Percentiles rank a stretch among this genome's conserved stretches.
Evolutionary conservation across 192 early-diverging fungal genomes (phyloP).

Genomic region (Chytriomyces sp.): DNA sequence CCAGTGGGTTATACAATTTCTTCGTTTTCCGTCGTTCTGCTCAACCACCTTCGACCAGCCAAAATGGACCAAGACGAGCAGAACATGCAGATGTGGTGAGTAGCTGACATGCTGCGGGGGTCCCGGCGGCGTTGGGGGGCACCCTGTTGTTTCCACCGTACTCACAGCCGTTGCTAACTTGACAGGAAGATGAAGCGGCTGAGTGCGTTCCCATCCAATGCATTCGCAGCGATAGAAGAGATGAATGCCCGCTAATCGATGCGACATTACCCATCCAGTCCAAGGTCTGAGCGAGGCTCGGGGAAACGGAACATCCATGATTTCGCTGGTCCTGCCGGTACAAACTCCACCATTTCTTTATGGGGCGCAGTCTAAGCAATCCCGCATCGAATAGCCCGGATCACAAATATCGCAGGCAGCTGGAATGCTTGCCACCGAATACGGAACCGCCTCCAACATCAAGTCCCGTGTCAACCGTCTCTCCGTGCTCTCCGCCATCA

Average conservation of each 20-base stretch:
- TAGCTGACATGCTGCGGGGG: background rate
- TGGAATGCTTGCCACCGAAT: constrained; percentile 97
- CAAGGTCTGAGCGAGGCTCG: constrained; percentile 91
- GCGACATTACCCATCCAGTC: constrained; percentile 40
- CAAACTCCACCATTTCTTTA: background rate
- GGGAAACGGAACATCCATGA: constrained; percentile 99
- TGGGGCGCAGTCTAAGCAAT: background rate
- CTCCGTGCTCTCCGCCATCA: constrained; percentile 96
- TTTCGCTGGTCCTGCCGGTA: constrained; percentile 92
- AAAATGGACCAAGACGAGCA: no score
- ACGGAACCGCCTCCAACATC: constrained; percentile 99
- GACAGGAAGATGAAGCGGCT: constrained; percentile 33
- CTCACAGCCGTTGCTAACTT: no score
- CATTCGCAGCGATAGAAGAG: no score
- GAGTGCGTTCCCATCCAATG: no score
- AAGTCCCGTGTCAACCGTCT: constrained; percentile 98
- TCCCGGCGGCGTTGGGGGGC: no score
- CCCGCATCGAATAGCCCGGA: constrained; percentile 57
- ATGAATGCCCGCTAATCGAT: background rate
- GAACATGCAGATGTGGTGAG: constrained; percentile 28
- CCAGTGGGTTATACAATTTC: no score
- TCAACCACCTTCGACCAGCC: no score
- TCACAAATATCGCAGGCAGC: constrained; percentile 88
- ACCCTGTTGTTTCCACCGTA: background rate
- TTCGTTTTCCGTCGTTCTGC: no score